Percentiles rank a stretch among this genome's conserved stretches.
These are phyloP conservation scores for Prosopis cineraria DNA, from an alignment of 306 rosid species.

Conservation along the genomic window DNA sequence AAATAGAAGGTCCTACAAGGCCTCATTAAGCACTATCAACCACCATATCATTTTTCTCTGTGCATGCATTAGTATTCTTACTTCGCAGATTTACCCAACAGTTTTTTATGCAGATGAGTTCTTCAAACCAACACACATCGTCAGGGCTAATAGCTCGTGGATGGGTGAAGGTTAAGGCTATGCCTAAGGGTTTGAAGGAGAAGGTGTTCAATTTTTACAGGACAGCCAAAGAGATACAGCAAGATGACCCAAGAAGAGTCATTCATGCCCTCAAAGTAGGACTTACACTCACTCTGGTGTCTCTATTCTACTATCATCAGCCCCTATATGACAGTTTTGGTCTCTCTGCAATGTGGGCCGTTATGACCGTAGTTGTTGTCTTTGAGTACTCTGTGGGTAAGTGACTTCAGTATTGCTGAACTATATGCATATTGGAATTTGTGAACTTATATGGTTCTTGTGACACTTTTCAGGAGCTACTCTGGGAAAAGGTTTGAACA, in stretches of 20 bases:
- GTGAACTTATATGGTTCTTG: not conserved
- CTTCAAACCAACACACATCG: constrained; percentile 42
- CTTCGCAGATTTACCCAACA: not conserved
- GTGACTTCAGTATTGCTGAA: not conserved
- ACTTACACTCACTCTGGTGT: constrained; percentile 66
- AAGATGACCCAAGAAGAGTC: constrained; percentile 85
- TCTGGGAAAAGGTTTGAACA: too few relatives aligned
- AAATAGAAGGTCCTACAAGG: constrained; percentile 34
- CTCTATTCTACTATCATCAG: constrained; percentile 72
- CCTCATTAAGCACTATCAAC: constrained; percentile 12
- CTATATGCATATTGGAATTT: not conserved
- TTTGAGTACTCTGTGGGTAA: constrained; percentile 86
- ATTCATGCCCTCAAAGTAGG: constrained; percentile 83
- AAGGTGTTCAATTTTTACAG: constrained; percentile 41
- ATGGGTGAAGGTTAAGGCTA: constrained; percentile 30
- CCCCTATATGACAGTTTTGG: constrained; percentile 85
- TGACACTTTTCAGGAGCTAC: constrained; percentile 50
- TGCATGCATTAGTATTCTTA: constrained; percentile 23
- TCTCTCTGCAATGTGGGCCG: constrained; percentile 92
- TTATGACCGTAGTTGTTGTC: constrained; percentile 91
- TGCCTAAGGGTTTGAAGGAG: constrained; percentile 34
- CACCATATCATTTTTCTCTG: constrained; percentile 18
- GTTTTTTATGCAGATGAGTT: constrained; percentile 33
- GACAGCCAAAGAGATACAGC: constrained; percentile 49
- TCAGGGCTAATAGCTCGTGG: constrained; percentile 22